Evolutionary conservation across 768 basidiomycete genomes (phyloP).

Genomic region (Kwoniella sp.): DNA sequence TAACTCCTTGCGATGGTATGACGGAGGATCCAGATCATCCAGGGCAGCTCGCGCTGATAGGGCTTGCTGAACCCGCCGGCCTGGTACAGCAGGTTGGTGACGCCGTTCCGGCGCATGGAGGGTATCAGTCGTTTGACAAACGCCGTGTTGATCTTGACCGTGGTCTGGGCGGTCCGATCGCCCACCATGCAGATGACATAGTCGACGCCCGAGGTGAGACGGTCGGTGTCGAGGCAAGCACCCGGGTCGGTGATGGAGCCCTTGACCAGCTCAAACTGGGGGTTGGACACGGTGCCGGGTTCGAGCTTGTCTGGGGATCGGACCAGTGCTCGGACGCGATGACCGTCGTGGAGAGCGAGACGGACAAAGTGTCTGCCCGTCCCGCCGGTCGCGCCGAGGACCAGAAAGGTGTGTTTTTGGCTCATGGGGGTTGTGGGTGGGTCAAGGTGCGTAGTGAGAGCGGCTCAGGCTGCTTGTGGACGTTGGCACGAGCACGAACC

Average conservation of each 20-base stretch:
- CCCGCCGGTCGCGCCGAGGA: slow-evolving; percentile 27
- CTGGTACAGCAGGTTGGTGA: slow-evolving; percentile 21
- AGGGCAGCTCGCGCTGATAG: slow-evolving; percentile 9
- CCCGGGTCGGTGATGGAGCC: slow-evolving; percentile 15
- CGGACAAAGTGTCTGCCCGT: slow-evolving; percentile 25
- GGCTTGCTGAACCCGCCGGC: slow-evolving; percentile 22
- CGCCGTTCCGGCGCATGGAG: slow-evolving; percentile 19
- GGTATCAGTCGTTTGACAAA: slow-evolving; percentile 23
- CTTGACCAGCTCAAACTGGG: slow-evolving; percentile 10
- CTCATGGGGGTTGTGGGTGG: too few relatives aligned
- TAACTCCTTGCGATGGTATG: slow-evolving; percentile 17
- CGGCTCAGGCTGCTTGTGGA: too few relatives aligned
- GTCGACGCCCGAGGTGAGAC: slow-evolving; percentile 15
- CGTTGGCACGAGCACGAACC: too few relatives aligned
- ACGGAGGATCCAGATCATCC: slow-evolving; percentile 13
- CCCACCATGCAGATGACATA: slow-evolving; percentile 21
- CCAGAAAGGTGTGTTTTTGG: too few relatives aligned
- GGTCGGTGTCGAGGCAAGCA: slow-evolving; percentile 14
- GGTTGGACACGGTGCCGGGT: background rate
- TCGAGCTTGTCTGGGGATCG: slow-evolving; percentile 19
- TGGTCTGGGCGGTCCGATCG: slow-evolving; percentile 10
- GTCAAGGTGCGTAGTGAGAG: too few relatives aligned
- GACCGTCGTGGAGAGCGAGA: slow-evolving; percentile 15
- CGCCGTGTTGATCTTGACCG: slow-evolving; percentile 1
- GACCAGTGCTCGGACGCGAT: slow-evolving; percentile 21